These are phyloP conservation scores for Sporothrix protearum DNA, from an alignment of 2,329 filamentous ascomycete genomes.

Conservation along the genomic window DNA sequence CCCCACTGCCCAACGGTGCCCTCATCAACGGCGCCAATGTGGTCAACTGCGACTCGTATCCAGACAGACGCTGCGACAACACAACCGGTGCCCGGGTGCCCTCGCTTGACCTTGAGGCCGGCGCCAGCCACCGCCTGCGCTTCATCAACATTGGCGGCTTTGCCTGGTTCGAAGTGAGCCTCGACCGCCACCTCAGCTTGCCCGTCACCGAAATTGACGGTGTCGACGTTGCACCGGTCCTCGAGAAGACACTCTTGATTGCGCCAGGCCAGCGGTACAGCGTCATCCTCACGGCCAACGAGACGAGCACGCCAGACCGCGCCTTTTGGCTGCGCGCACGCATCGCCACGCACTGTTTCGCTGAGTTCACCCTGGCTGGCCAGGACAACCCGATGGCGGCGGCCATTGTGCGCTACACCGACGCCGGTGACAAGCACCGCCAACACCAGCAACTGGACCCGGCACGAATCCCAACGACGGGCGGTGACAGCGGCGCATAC, in stretches of 20 bases:
- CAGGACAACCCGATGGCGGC: conserved; percentile 45
- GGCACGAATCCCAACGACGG: conserved; percentile 35
- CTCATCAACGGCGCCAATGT: conserved; percentile 63
- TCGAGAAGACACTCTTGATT: conserved; percentile 60
- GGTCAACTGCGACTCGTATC: conserved; percentile 40
- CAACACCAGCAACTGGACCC: not conserved
- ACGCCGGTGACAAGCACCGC: not conserved
- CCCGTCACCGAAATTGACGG: conserved; percentile 67
- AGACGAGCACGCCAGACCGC: conserved; percentile 44
- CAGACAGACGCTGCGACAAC: conserved; percentile 44
- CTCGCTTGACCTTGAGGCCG: conserved; percentile 47
- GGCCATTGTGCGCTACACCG: conserved; percentile 47
- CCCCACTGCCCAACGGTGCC: conserved; percentile 62
- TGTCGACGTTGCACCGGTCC: conserved; percentile 58
- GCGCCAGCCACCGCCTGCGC: conserved; percentile 60
- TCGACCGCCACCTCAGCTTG: conserved; percentile 58
- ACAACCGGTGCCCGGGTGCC: conserved; percentile 38
- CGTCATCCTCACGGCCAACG: conserved; percentile 59
- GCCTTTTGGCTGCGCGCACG: conserved; percentile 63
- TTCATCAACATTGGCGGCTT: conserved; percentile 69
- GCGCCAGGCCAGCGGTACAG: conserved; percentile 70
- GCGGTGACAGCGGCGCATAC: conserved; percentile 35
- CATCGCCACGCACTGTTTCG: conserved; percentile 59
- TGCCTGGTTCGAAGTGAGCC: conserved; percentile 66
- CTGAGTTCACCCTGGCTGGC: conserved; percentile 46